phyloP scores from a whole-genome alignment of 1,284 basidiomycete species.

The Meripilus lineatus region DNA sequence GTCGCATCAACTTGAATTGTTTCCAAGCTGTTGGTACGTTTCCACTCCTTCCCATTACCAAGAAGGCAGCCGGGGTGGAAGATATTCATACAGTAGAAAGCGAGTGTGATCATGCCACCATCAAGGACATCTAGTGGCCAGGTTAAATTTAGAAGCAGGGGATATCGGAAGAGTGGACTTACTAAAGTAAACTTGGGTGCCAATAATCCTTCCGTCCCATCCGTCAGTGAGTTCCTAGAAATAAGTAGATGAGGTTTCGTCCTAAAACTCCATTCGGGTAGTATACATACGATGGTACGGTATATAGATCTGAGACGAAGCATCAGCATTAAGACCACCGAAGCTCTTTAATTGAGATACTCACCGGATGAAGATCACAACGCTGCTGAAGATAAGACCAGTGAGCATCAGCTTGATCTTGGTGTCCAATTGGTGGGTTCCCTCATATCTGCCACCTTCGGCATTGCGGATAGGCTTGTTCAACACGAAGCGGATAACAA shows the following conservation, averaged over 20 bases:
- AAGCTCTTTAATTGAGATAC: slow-evolving; percentile 1
- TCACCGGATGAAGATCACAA: slow-evolving; percentile 36
- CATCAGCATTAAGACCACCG: background rate
- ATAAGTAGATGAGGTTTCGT: background rate
- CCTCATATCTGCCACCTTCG: slow-evolving; percentile 1
- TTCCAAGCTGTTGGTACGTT: background rate
- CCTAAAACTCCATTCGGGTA: background rate
- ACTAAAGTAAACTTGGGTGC: slow-evolving; percentile 47
- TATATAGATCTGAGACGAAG: slow-evolving; percentile 16
- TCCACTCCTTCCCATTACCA: slow-evolving; percentile 8
- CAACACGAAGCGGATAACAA: slow-evolving; percentile 36
- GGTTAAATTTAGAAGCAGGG: background rate
- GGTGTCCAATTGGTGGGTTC: slow-evolving; percentile 15
- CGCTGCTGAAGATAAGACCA: slow-evolving; percentile 30
- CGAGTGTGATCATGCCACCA: slow-evolving; percentile 50
- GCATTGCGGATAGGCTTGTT: slow-evolving; percentile 32
- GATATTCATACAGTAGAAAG: slow-evolving; percentile 48
- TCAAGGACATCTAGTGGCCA: slow-evolving; percentile 37
- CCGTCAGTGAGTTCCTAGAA: slow-evolving; percentile 37
- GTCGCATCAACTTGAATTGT: background rate
- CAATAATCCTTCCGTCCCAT: slow-evolving; percentile 43
- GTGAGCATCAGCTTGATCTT: slow-evolving; percentile 29
- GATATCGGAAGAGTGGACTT: slow-evolving; percentile 1
- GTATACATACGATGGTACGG: slow-evolving; percentile 32
- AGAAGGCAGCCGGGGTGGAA: slow-evolving; percentile 39